Evolutionary conservation across 306 rosid species (phyloP).

Genomic region (Quercus mongolica): DNA sequence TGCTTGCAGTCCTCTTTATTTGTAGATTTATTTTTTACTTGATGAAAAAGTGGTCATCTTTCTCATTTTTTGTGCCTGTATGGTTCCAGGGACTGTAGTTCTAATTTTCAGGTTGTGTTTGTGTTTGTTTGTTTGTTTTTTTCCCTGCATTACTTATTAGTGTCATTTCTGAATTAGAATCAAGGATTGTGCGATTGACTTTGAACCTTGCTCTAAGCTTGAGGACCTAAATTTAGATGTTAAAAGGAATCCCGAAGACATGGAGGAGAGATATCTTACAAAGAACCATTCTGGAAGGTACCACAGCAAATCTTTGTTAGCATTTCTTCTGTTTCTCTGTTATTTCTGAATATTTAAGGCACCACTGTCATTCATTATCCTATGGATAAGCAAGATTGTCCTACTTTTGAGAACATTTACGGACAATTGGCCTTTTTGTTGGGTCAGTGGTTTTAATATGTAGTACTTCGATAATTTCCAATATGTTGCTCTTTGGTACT

Average conservation of each 20-base stretch:
- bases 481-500: neutral
- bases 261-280: constrained; percentile 33
- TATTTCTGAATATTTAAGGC: neutral
- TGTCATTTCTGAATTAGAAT: constrained; percentile 33
- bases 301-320: constrained; percentile 8
- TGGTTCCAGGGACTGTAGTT: constrained; percentile 11
- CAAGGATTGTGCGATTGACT: constrained; percentile 63
- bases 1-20: neutral
- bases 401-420: too few species aligned
- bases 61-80: neutral
- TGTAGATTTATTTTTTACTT: neutral
- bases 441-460: neutral
- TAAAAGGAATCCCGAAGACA: constrained; percentile 51
- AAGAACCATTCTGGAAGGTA: constrained; percentile 57
- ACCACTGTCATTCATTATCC: neutral
- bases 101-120: constrained; percentile 17
- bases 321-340: constrained; percentile 19
- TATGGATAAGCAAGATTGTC: neutral
- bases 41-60: neutral
- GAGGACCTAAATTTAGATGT: constrained; percentile 94
- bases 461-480: neutral
- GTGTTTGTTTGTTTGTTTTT: neutral
- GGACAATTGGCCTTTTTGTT: neutral
- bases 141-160: constrained; percentile 5
- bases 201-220: constrained; percentile 95